Conservation (phyloP, 1,284 basidiomycete species). For the Leccinum subrobustum region DNA sequence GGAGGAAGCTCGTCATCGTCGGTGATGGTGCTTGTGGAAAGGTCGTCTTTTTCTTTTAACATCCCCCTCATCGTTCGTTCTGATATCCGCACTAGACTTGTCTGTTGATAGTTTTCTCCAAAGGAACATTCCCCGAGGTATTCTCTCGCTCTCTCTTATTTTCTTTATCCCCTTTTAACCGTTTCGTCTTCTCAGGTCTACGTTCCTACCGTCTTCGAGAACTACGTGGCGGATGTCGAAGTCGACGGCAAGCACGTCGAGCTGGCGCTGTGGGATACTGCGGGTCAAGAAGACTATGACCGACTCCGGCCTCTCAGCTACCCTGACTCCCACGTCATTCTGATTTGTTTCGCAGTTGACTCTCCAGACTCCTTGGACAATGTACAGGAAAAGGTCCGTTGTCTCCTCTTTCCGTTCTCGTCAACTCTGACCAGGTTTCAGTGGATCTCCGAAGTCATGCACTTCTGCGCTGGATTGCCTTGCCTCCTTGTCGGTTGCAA, state of each 20-base stretch:
- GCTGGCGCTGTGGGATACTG: conserved; percentile 94
- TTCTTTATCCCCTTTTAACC: background rate
- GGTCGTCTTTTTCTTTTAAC: conserved; percentile 36
- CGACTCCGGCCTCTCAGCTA: conserved; percentile 89
- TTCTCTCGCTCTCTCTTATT: background rate
- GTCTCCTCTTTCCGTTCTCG: background rate
- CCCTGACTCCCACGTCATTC: conserved; percentile 90
- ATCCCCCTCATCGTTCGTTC: conserved; percentile 8
- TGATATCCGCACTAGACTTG: conserved; percentile 56
- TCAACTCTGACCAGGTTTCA: conserved; percentile 32
- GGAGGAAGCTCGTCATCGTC: conserved; percentile 79
- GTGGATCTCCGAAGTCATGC: conserved; percentile 95
- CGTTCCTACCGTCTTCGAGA: conserved; percentile 92
- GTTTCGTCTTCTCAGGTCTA: conserved; percentile 62
- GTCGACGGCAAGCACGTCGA: conserved; percentile 92
- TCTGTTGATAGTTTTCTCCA: conserved; percentile 83
- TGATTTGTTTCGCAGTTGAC: conserved; percentile 93
- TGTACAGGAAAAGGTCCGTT: conserved; percentile 89
- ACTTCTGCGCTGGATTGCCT: conserved; percentile 86
- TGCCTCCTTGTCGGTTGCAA: conserved; percentile 93
- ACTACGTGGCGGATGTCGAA: conserved; percentile 88
- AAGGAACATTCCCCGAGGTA: conserved; percentile 94
- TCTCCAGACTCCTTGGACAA: conserved; percentile 92
- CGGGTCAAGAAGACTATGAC: conserved; percentile 90
- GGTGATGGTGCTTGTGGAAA: conserved; percentile 86